Conservation (phyloP, 768 basidiomycete genomes). For the Lentinula aciculospora region DNA sequence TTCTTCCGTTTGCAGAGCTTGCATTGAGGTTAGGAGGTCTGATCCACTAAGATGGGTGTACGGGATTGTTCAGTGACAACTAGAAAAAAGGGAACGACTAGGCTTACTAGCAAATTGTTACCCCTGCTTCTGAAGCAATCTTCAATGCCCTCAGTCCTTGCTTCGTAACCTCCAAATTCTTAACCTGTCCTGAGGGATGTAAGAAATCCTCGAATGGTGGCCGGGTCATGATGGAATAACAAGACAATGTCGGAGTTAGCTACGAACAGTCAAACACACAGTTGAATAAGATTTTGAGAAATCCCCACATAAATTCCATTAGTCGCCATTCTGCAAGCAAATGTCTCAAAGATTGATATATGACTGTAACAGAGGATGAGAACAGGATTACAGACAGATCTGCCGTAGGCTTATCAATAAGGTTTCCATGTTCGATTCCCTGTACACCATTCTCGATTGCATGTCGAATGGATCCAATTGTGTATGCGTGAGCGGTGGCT, state of each 20-base stretch:
- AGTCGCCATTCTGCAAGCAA: conserved; percentile 26
- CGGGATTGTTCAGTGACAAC: neutral
- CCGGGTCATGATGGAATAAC: conserved; percentile 36
- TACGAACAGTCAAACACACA: neutral
- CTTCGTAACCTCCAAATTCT: conserved; percentile 35
- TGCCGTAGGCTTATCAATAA: conserved; percentile 32
- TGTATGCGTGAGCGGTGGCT: conserved; percentile 29
- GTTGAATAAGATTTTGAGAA: neutral
- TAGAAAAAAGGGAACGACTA: conserved; percentile 1
- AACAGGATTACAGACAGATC: conserved; percentile 18
- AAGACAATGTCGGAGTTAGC: conserved; percentile 36
- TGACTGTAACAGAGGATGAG: neutral
- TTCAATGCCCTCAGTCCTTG: conserved; percentile 33
- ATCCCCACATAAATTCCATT: conserved; percentile 27
- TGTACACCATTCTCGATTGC: conserved; percentile 37
- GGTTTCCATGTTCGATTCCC: conserved; percentile 43
- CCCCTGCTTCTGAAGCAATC: conserved; percentile 33
- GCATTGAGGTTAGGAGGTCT: conserved; percentile 34
- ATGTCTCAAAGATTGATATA: neutral
- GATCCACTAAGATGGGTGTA: conserved; percentile 11
- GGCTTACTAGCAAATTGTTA: conserved; percentile 32
- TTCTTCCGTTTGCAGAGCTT: conserved; percentile 37
- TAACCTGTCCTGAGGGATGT: conserved; percentile 27
- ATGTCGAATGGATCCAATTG: conserved; percentile 34
- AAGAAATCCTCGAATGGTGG: conserved; percentile 37